These are phyloP conservation scores for Talaromyces trachyspermus DNA, from an alignment of 495 filamentous ascomycete genomes.

Conservation along the genomic window DNA sequence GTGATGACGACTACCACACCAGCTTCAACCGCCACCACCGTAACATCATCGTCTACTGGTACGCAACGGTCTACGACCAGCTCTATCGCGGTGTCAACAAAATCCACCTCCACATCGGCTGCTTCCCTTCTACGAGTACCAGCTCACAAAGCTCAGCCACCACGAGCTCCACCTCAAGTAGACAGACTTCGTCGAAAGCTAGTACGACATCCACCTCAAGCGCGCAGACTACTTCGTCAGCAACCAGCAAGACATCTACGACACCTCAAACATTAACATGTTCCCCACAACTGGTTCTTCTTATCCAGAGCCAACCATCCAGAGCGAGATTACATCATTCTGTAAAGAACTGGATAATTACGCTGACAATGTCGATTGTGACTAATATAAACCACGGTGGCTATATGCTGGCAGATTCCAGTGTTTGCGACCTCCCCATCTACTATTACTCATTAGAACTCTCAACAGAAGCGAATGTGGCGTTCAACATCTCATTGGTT, in stretches of 20 bases:
- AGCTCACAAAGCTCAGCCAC: not conserved
- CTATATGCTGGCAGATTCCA: constrained; percentile 1
- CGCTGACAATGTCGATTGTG: not conserved
- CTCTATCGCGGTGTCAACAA: not conserved
- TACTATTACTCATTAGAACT: not conserved
- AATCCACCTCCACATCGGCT: not conserved
- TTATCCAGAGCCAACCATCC: not conserved
- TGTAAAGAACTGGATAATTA: constrained; percentile 1
- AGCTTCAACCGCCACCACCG: not conserved
- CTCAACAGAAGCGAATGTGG: not conserved
- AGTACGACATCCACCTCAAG: not conserved
- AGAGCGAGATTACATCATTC: not conserved
- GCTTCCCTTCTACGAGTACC: not conserved
- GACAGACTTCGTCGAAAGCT: not conserved
- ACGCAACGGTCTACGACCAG: not conserved
- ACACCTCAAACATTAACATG: not conserved
- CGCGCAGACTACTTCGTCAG: not conserved
- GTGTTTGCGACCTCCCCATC: not conserved
- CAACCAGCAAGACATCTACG: not conserved
- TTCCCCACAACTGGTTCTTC: not conserved
- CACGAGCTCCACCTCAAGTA: not conserved
- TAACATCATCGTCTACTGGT: not conserved
- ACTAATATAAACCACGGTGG: constrained; percentile 1
- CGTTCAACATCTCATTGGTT: constrained; percentile 1
- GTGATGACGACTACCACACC: not conserved